These are phyloP conservation scores for Dothidotthia symphoricarpi DNA, from an alignment of 2,329 filamentous ascomycete species.

Conservation along the genomic window DNA sequence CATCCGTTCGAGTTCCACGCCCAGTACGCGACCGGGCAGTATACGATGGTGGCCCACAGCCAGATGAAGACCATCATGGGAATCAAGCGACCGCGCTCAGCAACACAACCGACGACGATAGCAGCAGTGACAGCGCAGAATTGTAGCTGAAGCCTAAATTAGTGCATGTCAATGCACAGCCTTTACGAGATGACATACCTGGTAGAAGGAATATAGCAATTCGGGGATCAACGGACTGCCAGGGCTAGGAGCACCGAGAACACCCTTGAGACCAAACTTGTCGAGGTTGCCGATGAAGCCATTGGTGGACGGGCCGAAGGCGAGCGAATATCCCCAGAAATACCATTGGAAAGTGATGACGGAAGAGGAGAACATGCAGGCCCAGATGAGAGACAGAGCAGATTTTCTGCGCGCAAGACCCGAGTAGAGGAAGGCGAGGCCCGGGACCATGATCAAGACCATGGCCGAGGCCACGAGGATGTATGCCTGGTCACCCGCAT, in stretches of 20 bases:
- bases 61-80: slow-evolving; percentile 95
- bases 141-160: slow-evolving; percentile 68
- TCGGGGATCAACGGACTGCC: slow-evolving; percentile 86
- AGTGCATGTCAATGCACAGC: slow-evolving; percentile 3
- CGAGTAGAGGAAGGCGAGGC: slow-evolving; percentile 95
- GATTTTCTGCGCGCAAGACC: slow-evolving; percentile 97
- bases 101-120: slow-evolving; percentile 87
- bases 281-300: slow-evolving; percentile 88
- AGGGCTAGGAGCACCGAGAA: slow-evolving; percentile 78
- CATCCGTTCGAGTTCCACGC: slow-evolving; percentile 94
- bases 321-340: slow-evolving; percentile 97
- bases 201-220: slow-evolving; percentile 91
- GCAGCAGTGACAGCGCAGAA: slow-evolving; percentile 92
- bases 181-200: slow-evolving; percentile 53
- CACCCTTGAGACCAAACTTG: slow-evolving; percentile 85
- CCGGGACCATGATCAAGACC: slow-evolving; percentile 95
- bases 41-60: slow-evolving; percentile 94
- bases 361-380: slow-evolving; percentile 89
- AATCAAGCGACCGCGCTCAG: slow-evolving; percentile 88
- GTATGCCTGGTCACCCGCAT: slow-evolving; percentile 87
- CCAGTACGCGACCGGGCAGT: slow-evolving; percentile 96
- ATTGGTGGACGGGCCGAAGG: slow-evolving; percentile 81
- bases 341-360: slow-evolving; percentile 98
- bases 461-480: slow-evolving; percentile 88
- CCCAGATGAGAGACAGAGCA: slow-evolving; percentile 94